Conservation (phyloP, 805 yeast genomes). For the Kodamaea leandrae region DNA sequence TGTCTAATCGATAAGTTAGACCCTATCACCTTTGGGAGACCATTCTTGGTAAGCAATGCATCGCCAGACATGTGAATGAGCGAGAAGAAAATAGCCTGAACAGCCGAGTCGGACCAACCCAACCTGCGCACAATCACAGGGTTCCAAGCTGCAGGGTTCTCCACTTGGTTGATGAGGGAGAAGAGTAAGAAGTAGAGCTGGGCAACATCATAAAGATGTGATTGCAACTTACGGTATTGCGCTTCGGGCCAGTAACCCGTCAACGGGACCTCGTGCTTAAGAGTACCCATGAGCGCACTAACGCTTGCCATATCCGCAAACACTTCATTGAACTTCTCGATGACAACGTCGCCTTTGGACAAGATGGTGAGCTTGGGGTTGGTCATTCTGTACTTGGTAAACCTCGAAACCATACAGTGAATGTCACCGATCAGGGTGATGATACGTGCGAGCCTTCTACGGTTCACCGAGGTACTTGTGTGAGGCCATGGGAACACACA, state of each 20-base stretch:
- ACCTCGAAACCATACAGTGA: constrained; percentile 28
- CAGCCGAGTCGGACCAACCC: constrained; percentile 30
- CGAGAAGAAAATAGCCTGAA: constrained; percentile 29
- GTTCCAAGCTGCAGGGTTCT: constrained; percentile 28
- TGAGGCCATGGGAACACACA: constrained; percentile 30
- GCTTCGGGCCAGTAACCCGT: constrained; percentile 32
- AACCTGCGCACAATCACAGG: constrained; percentile 24
- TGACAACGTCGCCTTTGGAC: constrained; percentile 21
- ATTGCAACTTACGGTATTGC: constrained; percentile 23
- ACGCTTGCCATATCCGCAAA: constrained; percentile 31
- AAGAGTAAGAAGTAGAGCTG: constrained; percentile 27
- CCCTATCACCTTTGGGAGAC: constrained; percentile 32
- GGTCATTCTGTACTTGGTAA: constrained; percentile 23
- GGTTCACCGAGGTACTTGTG: constrained; percentile 26
- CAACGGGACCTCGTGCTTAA: constrained; percentile 28
- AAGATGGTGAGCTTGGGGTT: constrained; percentile 20
- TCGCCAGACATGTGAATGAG: constrained; percentile 31
- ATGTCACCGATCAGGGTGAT: constrained; percentile 26
- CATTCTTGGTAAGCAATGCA: constrained; percentile 22
- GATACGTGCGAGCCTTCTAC: constrained; percentile 21
- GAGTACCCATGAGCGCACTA: constrained; percentile 23
- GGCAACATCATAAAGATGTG: constrained; percentile 22
- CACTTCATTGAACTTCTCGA: constrained; percentile 19
- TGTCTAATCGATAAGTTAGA: constrained; percentile 31
- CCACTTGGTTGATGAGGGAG: constrained; percentile 23